These are phyloP conservation scores for Fusarium dimerum DNA, from an alignment of 2,329 filamentous ascomycete species.

Conservation along the genomic window DNA sequence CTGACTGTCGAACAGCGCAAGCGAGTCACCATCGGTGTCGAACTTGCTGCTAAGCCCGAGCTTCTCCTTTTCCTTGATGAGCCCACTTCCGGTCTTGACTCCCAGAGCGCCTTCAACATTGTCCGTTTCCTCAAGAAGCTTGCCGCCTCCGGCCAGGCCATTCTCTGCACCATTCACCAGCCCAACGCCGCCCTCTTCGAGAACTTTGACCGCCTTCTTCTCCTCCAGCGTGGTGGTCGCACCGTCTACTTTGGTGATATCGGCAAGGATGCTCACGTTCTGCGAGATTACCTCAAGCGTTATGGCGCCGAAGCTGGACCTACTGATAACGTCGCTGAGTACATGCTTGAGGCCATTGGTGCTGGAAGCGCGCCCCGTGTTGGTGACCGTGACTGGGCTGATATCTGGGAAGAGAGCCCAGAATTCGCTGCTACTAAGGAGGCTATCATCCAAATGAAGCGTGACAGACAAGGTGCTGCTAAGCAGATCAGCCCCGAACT, in stretches of 20 bases:
- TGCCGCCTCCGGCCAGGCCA: conserved; percentile 78
- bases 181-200: conserved; percentile 85
- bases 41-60: conserved; percentile 80
- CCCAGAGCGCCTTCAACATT: conserved; percentile 72
- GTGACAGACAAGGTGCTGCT: conserved; percentile 49
- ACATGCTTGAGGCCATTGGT: conserved; percentile 84
- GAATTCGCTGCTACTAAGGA: conserved; percentile 69
- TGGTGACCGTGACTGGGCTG: conserved; percentile 75
- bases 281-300: conserved; percentile 64
- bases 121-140: conserved; percentile 77
- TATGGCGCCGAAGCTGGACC: conserved; percentile 61
- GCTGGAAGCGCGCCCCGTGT: conserved; percentile 72
- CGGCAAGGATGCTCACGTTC: conserved; percentile 68
- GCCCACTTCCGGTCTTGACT: conserved; percentile 69
- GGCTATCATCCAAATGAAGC: conserved; percentile 67
- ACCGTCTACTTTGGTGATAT: conserved; percentile 88
- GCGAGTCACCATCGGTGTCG: conserved; percentile 89
- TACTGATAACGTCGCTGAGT: conserved; percentile 67
- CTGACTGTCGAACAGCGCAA: conserved; percentile 67
- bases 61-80: conserved; percentile 78
- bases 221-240: conserved; percentile 75
- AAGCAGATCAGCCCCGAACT: conserved; percentile 49
- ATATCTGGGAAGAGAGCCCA: conserved; percentile 74
- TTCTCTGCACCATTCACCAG: conserved; percentile 90
- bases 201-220: conserved; percentile 80